Percentiles rank a stretch among this genome's conserved stretches.
Evolutionary conservation across 306 rosid species (phyloP).

Genomic region (Luffa acutangula): DNA sequence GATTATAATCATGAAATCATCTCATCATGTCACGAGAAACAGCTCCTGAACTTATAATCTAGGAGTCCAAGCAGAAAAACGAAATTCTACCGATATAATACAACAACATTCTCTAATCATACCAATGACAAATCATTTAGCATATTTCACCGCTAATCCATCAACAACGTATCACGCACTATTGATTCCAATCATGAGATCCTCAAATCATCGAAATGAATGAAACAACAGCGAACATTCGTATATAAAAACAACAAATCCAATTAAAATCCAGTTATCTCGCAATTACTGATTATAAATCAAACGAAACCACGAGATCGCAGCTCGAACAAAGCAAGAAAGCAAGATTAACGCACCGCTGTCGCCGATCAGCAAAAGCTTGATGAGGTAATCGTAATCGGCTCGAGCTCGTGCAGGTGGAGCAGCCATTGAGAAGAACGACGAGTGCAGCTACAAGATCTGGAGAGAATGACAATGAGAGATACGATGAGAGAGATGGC

Average conservation of each 20-base stretch:
- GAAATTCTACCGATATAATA: not conserved
- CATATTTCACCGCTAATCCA: not conserved
- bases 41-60: not conserved
- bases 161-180: not conserved
- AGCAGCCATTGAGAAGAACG: slow-evolving; percentile 46
- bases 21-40: not conserved
- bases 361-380: slow-evolving; percentile 94
- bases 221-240: not conserved
- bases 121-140: not conserved
- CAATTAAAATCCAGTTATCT: not conserved
- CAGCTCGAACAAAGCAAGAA: not conserved
- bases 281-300: not conserved
- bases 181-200: not conserved
- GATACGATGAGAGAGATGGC: not conserved
- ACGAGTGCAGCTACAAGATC: not conserved
- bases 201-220: not conserved
- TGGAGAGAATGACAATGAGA: not conserved
- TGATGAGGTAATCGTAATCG: slow-evolving; percentile 88
- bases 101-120: not conserved
- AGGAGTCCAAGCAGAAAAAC: not conserved
- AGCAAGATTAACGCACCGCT: slow-evolving; percentile 51
- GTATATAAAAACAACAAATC: not conserved
- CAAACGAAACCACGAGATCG: not conserved
- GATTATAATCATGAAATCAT: not conserved
- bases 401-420: slow-evolving; percentile 97